Evolutionary conservation across 1,139 yeast genomes (phyloP).

Genomic region (Hansenula anomala): DNA sequence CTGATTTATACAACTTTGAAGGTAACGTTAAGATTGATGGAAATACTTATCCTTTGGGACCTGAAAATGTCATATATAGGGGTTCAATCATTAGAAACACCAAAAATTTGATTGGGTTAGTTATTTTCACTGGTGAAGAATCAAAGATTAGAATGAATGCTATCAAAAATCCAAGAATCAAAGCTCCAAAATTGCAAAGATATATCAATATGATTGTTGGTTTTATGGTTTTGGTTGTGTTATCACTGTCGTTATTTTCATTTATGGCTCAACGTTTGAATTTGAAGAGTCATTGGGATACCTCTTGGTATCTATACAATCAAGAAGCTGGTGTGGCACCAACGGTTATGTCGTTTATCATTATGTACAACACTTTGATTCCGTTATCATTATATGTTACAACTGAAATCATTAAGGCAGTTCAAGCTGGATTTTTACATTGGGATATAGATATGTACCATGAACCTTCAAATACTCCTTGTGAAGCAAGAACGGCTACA

Average conservation of each 20-base stretch:
- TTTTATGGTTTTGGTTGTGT: slow-evolving; percentile 83
- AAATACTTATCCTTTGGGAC: slow-evolving; percentile 55
- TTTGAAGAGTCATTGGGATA: slow-evolving; percentile 37
- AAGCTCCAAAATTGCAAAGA: slow-evolving; percentile 86
- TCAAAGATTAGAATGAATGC: slow-evolving; percentile 96
- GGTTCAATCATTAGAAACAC: slow-evolving; percentile 90
- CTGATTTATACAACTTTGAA: slow-evolving; percentile 87
- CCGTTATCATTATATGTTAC: slow-evolving; percentile 94
- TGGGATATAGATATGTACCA: slow-evolving; percentile 96
- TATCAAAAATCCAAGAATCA: slow-evolving; percentile 79
- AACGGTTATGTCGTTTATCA: slow-evolving; percentile 90
- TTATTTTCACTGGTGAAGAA: slow-evolving; percentile 92
- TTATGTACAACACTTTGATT: slow-evolving; percentile 94
- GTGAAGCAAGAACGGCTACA: slow-evolving; percentile 93
- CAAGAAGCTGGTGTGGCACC: slow-evolving; percentile 87
- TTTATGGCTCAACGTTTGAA: slow-evolving; percentile 70
- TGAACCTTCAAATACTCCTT: slow-evolving; percentile 77
- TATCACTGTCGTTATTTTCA: slow-evolving; percentile 70
- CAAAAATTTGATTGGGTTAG: slow-evolving; percentile 65
- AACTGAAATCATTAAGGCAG: slow-evolving; percentile 89
- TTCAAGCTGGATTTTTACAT: slow-evolving; percentile 77
- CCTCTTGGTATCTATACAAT: slow-evolving; percentile 70
- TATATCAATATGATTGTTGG: slow-evolving; percentile 79
- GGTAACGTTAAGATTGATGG: slow-evolving; percentile 47
- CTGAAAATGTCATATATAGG: slow-evolving; percentile 79